These are phyloP conservation scores for Wickerhamomyces bovis DNA, from an alignment of 805 yeast species.

Conservation along the genomic window DNA sequence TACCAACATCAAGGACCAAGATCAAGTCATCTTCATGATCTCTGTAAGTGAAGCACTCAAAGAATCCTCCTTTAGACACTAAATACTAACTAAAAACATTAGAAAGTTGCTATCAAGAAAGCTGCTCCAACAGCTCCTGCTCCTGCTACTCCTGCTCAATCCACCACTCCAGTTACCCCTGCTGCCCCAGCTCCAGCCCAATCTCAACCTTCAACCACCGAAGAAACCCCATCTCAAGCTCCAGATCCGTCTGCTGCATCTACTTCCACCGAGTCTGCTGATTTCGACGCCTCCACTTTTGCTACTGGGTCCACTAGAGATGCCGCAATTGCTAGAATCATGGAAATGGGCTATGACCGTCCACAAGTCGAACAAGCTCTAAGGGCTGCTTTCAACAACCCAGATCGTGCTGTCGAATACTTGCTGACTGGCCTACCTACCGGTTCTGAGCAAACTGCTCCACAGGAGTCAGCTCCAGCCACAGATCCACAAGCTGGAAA, in stretches of 20 bases:
- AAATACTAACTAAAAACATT: background rate
- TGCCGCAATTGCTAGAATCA: conserved; percentile 70
- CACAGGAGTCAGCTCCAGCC: conserved; percentile 21
- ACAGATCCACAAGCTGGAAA: conserved; percentile 24
- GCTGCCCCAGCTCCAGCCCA: conserved; percentile 17
- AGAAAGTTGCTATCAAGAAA: conserved; percentile 25
- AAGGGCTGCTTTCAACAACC: conserved; percentile 93
- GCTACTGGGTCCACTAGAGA: conserved; percentile 77
- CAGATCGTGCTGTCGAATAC: conserved; percentile 97
- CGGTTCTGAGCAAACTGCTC: conserved; percentile 24
- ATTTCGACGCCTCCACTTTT: conserved; percentile 44
- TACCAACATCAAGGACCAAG: conserved; percentile 74
- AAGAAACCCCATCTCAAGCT: conserved; percentile 17
- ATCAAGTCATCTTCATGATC: conserved; percentile 89
- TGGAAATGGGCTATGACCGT: conserved; percentile 95
- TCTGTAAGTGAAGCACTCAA: conserved; percentile 42
- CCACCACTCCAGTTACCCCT: conserved; percentile 15
- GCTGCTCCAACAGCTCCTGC: conserved; percentile 25
- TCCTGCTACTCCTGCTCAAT: conserved; percentile 19
- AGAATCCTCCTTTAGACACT: background rate
- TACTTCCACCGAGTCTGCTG: conserved; percentile 18
- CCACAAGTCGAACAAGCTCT: conserved; percentile 84
- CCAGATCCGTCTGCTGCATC: conserved; percentile 23
- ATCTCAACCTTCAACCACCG: conserved; percentile 16
- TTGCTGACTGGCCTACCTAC: conserved; percentile 84